These are phyloP conservation scores for Eucalyptus pauciflora DNA, from an alignment of 345 rosid species.

Conservation along the genomic window DNA sequence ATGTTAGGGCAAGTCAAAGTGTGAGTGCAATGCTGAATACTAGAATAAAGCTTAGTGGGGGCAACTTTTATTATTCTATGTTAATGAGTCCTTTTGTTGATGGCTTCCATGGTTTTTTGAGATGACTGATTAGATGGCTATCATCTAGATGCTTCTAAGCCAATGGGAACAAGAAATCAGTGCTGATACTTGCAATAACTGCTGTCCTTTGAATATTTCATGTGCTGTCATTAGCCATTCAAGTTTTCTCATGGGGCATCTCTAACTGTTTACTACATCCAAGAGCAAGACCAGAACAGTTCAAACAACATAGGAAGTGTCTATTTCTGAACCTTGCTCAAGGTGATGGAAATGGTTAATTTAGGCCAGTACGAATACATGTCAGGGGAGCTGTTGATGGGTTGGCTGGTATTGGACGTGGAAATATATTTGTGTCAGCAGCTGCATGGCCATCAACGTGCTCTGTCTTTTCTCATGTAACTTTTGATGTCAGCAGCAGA, in stretches of 20 bases:
- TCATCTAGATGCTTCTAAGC: background rate
- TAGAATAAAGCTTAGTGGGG: background rate
- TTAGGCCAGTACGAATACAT: slow-evolving; percentile 77
- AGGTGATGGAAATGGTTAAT: slow-evolving; percentile 57
- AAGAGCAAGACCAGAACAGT: slow-evolving; percentile 52
- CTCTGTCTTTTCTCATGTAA: slow-evolving; percentile 85
- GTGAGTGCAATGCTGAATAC: background rate
- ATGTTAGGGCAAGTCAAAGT: background rate
- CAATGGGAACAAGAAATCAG: background rate
- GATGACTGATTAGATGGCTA: background rate
- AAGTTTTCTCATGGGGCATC: background rate
- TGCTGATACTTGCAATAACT: background rate
- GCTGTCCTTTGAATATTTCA: background rate
- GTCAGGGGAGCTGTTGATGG: slow-evolving; percentile 87
- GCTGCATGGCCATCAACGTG: slow-evolving; percentile 82
- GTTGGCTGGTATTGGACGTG: slow-evolving; percentile 89
- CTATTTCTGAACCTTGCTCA: slow-evolving; percentile 58
- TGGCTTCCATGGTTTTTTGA: background rate
- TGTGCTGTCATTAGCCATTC: background rate
- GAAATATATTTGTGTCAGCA: slow-evolving; percentile 65
- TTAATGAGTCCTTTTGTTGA: background rate
- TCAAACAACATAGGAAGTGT: slow-evolving; percentile 44
- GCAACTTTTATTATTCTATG: background rate
- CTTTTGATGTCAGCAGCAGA: slow-evolving; percentile 57
- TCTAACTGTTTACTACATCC: slow-evolving; percentile 2